Conservation (phyloP, 2,329 filamentous ascomycete species). For the Sordariomycetes sp. region DNA sequence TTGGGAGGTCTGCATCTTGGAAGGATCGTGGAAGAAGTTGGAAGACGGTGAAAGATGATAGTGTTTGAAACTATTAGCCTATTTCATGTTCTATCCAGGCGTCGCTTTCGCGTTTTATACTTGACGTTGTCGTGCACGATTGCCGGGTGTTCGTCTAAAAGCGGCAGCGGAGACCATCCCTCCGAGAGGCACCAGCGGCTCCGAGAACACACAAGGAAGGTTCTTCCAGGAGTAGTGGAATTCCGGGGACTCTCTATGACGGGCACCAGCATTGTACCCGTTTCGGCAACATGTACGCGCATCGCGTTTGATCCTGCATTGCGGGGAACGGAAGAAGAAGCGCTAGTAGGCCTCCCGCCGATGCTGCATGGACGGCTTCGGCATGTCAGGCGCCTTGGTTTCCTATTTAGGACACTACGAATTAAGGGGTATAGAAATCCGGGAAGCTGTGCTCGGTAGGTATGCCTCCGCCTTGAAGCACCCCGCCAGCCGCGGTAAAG, state of each 20-base stretch:
- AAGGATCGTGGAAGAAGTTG: background rate
- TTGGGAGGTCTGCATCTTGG: background rate
- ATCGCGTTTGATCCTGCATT: background rate
- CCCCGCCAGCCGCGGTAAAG: background rate
- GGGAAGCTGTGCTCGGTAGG: background rate
- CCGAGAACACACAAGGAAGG: background rate
- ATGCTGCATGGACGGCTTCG: background rate
- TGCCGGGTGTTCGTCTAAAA: background rate
- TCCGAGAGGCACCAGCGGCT: background rate
- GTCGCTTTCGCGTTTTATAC: background rate
- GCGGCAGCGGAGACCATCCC: background rate
- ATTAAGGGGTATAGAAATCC: background rate
- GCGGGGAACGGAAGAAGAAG: background rate
- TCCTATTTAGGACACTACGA: background rate
- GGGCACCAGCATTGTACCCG: background rate
- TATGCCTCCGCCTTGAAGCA: background rate
- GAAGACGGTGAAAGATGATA: background rate
- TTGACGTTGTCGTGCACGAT: background rate
- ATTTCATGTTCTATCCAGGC: background rate
- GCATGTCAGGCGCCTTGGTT: background rate
- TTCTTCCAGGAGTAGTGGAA: background rate
- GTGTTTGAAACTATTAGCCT: background rate
- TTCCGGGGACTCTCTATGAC: background rate
- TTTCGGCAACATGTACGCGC: background rate
- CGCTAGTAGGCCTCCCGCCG: background rate